phyloP scores from a whole-genome alignment of 306 rosid species.

The Rubus idaeus region DNA sequence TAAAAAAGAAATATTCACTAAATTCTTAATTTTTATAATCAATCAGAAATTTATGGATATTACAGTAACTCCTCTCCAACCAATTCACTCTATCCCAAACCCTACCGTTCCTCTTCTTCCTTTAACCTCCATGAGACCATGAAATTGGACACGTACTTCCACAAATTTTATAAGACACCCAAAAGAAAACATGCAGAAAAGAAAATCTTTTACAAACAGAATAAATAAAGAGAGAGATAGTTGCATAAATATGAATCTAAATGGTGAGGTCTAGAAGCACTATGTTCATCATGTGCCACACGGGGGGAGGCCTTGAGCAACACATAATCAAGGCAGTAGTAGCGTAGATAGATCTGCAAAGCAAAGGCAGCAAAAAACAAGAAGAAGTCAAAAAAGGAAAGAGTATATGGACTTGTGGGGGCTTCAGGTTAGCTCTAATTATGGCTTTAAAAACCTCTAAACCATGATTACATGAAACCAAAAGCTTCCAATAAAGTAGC shows the following conservation, averaged over 20 bases:
- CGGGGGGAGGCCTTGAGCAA: conserved; percentile 16
- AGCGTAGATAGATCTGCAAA: conserved; percentile 5
- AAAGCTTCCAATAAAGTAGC: conserved; percentile 11
- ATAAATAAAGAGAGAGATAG: no score
- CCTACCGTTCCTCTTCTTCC: no score
- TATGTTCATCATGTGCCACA: conserved; percentile 14
- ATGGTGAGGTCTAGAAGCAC: conserved; percentile 17
- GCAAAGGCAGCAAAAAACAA: background rate
- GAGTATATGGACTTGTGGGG: background rate
- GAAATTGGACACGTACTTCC: background rate
- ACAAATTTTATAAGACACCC: background rate
- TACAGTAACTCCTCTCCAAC: background rate
- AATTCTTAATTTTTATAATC: no score
- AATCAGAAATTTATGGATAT: background rate
- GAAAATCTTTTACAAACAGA: background rate
- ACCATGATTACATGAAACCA: background rate
- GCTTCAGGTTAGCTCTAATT: conserved; percentile 11
- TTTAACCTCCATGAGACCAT: no score
- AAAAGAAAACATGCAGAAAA: background rate
- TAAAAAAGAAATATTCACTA: no score
- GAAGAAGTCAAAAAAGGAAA: conserved; percentile 12
- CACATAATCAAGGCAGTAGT: conserved; percentile 20
- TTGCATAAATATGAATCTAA: background rate
- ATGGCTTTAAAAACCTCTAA: conserved; percentile 1
- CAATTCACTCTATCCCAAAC: background rate